A percentile compares a stretch with the other conserved stretches of the same genome.
Conservation (phyloP, 768 basidiomycete species). For the Cubamyces sp. region DNA sequence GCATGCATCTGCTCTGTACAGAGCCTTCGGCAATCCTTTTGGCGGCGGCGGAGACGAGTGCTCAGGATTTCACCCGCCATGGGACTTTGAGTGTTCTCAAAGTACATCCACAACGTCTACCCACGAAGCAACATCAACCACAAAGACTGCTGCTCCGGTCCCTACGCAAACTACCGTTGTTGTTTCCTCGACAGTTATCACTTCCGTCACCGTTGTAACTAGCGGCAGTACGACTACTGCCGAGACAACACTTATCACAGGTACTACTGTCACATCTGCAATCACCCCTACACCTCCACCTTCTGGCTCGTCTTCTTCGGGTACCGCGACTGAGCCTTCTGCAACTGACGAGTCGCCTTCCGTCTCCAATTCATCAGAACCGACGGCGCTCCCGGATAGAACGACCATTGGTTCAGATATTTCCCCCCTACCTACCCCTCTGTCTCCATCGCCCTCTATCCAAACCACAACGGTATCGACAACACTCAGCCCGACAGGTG, state of each 20-base stretch:
- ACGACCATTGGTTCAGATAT: background rate
- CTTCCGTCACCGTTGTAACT: slow-evolving; percentile 5
- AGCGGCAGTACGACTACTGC: slow-evolving; percentile 1
- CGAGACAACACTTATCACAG: slow-evolving; percentile 2
- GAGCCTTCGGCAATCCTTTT: slow-evolving; percentile 1
- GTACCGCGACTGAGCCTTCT: background rate
- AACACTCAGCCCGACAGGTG: background rate
- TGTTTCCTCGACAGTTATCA: background rate
- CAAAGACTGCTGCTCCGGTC: background rate
- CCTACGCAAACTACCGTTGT: slow-evolving; percentile 6
- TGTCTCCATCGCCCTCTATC: background rate
- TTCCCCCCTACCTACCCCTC: background rate
- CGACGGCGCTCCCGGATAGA: background rate
- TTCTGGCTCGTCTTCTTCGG: background rate
- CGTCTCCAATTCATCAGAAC: background rate
- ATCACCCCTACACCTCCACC: background rate
- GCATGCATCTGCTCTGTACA: background rate
- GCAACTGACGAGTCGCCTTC: too few relatives aligned
- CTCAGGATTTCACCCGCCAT: background rate
- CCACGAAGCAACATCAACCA: background rate
- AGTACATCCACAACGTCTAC: background rate
- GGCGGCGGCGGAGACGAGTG: background rate
- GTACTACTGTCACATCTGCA: slow-evolving; percentile 1
- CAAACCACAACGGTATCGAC: background rate
- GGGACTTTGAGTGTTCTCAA: background rate